Evolutionary conservation across 2,329 filamentous ascomycete genomes (phyloP).

Genomic region (Xylaria sp.): DNA sequence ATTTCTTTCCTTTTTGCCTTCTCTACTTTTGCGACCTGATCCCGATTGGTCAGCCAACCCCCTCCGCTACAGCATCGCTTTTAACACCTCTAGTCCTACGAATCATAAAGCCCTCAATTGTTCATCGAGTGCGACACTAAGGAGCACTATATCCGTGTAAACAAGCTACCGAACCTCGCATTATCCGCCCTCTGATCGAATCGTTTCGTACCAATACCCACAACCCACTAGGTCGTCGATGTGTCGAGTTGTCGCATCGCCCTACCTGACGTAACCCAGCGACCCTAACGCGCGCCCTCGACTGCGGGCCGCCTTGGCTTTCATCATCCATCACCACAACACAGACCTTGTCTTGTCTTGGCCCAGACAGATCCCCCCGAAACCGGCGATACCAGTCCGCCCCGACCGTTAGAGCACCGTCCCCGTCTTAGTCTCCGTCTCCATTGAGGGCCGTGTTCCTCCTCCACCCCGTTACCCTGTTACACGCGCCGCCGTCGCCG

Average conservation of each 20-base stretch:
- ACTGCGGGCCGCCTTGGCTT: constrained; percentile 28
- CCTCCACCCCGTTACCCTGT: constrained; percentile 9
- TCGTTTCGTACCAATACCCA: not conserved
- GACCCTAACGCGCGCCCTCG: not conserved
- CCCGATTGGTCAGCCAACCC: too few relatives aligned
- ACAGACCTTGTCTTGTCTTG: constrained; percentile 10
- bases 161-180: not conserved
- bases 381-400: constrained; percentile 13
- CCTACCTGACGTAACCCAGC: not conserved
- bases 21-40: too few relatives aligned
- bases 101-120: too few relatives aligned
- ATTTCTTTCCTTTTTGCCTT: too few relatives aligned
- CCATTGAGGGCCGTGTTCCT: not conserved
- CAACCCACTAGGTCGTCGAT: too few relatives aligned
- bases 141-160: too few relatives aligned
- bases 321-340: constrained; percentile 23
- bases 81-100: too few relatives aligned
- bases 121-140: too few relatives aligned
- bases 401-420: not conserved
- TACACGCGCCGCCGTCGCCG: constrained; percentile 6
- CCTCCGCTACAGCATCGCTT: too few relatives aligned
- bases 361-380: constrained; percentile 9
- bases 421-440: constrained; percentile 4
- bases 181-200: not conserved
- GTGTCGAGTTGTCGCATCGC: constrained; percentile 7